Evolutionary conservation across 192 early-diverging fungal genomes (phyloP).

Genomic region (Mortierella antarctica): DNA sequence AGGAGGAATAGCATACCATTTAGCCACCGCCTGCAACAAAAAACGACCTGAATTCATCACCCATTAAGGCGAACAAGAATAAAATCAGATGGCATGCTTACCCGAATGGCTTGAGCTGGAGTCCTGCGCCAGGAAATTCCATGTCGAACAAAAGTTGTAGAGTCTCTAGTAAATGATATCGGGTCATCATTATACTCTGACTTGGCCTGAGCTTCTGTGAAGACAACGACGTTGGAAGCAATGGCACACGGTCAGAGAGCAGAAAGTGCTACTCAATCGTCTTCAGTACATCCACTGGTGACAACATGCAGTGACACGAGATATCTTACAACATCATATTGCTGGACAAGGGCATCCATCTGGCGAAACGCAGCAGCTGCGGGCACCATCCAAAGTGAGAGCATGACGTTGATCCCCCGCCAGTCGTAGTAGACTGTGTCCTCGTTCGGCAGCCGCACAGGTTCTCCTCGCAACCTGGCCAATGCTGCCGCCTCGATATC

Average conservation of each 20-base stretch:
- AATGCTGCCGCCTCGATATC: neutral
- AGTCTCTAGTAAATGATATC: conserved; percentile 1
- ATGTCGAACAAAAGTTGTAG: conserved; percentile 22
- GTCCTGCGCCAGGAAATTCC: conserved; percentile 16
- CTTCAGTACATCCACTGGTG: no score
- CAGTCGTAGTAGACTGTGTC: conserved; percentile 12
- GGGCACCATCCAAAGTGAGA: conserved; percentile 20
- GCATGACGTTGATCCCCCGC: conserved; percentile 20
- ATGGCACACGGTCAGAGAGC: no score
- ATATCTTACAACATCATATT: conserved; percentile 20
- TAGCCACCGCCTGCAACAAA: no score
- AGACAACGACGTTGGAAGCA: no score
- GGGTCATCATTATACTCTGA: neutral
- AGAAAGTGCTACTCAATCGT: no score
- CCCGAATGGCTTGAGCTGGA: conserved; percentile 34
- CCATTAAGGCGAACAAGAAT: neutral
- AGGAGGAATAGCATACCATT: neutral
- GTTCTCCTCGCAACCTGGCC: neutral
- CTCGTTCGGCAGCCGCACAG: neutral
- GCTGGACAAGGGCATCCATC: conserved; percentile 8
- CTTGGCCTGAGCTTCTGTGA: conserved; percentile 3
- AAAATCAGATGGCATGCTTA: conserved; percentile 2
- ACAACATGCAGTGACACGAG: no score
- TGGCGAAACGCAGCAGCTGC: neutral
- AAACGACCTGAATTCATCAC: no score